Evolutionary conservation across 2,329 filamentous ascomycete genomes (phyloP).

Genomic region (Epichloe typhina): DNA sequence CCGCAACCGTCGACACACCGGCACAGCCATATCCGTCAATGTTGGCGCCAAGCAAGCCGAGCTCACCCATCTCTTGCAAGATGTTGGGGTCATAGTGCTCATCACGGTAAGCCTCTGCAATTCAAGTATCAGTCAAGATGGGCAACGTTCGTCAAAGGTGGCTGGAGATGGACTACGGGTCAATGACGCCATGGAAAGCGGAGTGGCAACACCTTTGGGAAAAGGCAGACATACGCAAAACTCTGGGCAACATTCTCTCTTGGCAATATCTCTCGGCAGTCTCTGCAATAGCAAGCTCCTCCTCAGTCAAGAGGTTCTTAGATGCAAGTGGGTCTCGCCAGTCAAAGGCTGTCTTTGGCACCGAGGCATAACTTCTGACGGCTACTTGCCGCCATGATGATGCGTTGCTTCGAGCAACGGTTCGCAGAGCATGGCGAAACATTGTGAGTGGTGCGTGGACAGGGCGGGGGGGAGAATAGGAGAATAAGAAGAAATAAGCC

Average conservation of each 20-base stretch:
- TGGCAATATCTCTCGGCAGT: constrained; percentile 92
- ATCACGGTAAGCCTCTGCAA: constrained; percentile 64
- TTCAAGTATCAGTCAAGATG: not conserved
- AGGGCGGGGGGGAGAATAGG: not conserved
- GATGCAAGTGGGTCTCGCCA: constrained; percentile 82
- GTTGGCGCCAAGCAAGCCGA: constrained; percentile 76
- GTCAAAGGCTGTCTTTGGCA: constrained; percentile 44
- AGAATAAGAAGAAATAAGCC: not conserved
- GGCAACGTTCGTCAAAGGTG: constrained; percentile 1
- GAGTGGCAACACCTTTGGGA: not conserved
- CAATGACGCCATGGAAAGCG: not conserved
- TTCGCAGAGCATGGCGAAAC: constrained; percentile 20
- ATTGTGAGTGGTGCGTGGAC: constrained; percentile 8
- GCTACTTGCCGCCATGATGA: constrained; percentile 14
- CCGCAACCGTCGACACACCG: constrained; percentile 74
- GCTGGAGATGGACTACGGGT: not conserved
- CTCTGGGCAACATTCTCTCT: constrained; percentile 70
- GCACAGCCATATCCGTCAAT: constrained; percentile 84
- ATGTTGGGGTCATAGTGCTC: constrained; percentile 80
- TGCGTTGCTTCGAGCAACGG: constrained; percentile 12
- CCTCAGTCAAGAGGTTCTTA: constrained; percentile 69
- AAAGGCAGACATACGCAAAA: constrained; percentile 52
- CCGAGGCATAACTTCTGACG: constrained; percentile 23
- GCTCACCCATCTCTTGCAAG: constrained; percentile 79
- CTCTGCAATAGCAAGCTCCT: constrained; percentile 80